phyloP scores from a whole-genome alignment of 2,329 filamentous ascomycete genomes.

The Thielaviopsis musarum region DNA sequence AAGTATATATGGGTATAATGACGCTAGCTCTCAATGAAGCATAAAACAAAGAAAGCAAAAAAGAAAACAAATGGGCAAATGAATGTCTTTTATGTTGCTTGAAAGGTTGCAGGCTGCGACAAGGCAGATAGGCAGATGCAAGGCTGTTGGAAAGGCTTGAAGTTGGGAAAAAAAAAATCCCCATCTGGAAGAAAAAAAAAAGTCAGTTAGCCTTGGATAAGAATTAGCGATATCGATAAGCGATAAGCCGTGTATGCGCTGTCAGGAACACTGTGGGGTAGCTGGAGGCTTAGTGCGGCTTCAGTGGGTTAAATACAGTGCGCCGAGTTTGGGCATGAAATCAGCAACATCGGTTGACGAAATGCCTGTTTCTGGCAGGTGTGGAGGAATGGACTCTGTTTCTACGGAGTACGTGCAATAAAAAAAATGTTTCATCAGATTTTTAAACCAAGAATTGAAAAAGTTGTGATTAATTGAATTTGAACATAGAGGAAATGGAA shows the following conservation, averaged over 20 bases:
- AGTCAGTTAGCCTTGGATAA: conserved; percentile 10
- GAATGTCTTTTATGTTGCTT: not conserved
- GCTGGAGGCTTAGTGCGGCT: not conserved
- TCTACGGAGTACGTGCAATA: too few relatives aligned
- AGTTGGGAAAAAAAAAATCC: not conserved
- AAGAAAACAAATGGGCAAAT: not conserved
- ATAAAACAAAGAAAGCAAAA: not conserved
- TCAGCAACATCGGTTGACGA: too few relatives aligned
- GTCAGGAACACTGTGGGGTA: not conserved
- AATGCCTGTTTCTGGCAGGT: too few relatives aligned
- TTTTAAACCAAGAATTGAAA: too few relatives aligned
- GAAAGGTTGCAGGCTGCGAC: not conserved
- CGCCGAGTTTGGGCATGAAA: not conserved
- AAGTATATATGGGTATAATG: not conserved
- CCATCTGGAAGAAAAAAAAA: conserved; percentile 7
- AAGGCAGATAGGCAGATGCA: not conserved
- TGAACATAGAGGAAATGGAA: too few relatives aligned
- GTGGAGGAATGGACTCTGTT: too few relatives aligned
- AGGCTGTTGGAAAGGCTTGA: conserved; percentile 5
- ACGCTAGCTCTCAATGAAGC: not conserved
- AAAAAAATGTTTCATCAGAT: too few relatives aligned
- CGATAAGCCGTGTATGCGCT: not conserved
- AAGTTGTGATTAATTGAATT: too few relatives aligned
- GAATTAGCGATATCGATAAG: conserved; percentile 8
- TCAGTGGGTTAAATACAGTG: not conserved